phyloP scores from a whole-genome alignment of 2,329 filamentous ascomycete genomes.

The Colletotrichum sp. region DNA sequence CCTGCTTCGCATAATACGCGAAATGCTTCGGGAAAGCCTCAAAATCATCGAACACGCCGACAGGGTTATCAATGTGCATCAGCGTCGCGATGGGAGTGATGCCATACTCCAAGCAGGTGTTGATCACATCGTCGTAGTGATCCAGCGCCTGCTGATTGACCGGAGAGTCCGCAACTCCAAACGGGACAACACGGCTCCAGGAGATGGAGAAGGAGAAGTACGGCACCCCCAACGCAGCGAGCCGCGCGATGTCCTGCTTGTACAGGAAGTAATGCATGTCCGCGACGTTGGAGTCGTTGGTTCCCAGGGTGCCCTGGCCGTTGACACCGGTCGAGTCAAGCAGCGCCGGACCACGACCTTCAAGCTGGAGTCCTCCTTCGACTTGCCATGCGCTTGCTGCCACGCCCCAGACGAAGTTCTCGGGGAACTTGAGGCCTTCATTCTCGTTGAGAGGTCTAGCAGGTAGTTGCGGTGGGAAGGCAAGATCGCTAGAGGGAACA shows the following conservation, averaged over 20 bases:
- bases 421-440: conserved; percentile 56
- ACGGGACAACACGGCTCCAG: conserved; percentile 59
- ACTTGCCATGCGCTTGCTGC: conserved; percentile 51
- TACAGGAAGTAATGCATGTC: conserved; percentile 61
- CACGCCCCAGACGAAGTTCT: conserved; percentile 53
- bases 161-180: conserved; percentile 52
- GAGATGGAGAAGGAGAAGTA: conserved; percentile 59
- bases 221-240: conserved; percentile 55
- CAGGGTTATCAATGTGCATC: conserved; percentile 48
- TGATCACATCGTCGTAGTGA: conserved; percentile 60
- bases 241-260: conserved; percentile 59
- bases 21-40: conserved; percentile 48
- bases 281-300: conserved; percentile 38
- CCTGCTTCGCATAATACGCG: conserved; percentile 57
- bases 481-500: conserved; percentile 56
- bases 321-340: conserved; percentile 42
- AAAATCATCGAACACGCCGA: conserved; percentile 36
- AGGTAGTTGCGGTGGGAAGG: conserved; percentile 30
- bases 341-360: conserved; percentile 47
- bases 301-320: conserved; percentile 8
- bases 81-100: conserved; percentile 54
- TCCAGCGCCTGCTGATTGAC: conserved; percentile 55
- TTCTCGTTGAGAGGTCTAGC: conserved; percentile 58
- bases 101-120: conserved; percentile 52
- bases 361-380: conserved; percentile 48